Conservation (phyloP, 2,329 filamentous ascomycete species). For the Aspergillus sp. region DNA sequence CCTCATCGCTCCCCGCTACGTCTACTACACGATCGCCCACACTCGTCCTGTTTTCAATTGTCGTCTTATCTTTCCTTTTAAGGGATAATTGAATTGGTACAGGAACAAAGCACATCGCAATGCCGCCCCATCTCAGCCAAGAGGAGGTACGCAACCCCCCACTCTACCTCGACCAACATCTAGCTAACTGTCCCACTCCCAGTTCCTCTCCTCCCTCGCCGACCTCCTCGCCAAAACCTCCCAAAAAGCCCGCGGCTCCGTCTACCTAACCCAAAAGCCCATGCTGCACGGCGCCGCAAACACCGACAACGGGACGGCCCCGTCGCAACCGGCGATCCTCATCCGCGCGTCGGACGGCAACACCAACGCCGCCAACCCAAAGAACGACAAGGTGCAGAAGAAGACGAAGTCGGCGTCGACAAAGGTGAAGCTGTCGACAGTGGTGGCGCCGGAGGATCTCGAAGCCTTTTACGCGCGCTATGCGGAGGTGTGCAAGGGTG, state of each 20-base stretch:
- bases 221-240: constrained; percentile 41
- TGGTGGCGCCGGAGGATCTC: constrained; percentile 73
- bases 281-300: constrained; percentile 19
- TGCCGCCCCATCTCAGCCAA: constrained; percentile 38
- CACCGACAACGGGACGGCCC: constrained; percentile 52
- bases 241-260: constrained; percentile 40
- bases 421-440: constrained; percentile 75
- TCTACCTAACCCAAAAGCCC: constrained; percentile 46
- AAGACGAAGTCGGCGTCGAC: constrained; percentile 55
- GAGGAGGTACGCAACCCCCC: constrained; percentile 37
- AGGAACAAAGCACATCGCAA: constrained; percentile 11
- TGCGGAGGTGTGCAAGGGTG: constrained; percentile 84
- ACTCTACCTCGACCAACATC: not conserved
- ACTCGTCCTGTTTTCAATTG: not conserved
- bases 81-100: not conserved
- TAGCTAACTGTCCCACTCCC: not conserved
- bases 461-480: constrained; percentile 81
- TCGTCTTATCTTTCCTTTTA: not conserved
- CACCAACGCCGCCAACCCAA: constrained; percentile 46
- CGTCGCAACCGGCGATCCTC: constrained; percentile 70
- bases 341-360: constrained; percentile 84
- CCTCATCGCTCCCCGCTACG: not conserved
- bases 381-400: constrained; percentile 28
- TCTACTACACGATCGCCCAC: too few species aligned
- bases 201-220: constrained; percentile 46